A percentile compares a stretch with the other conserved stretches of the same genome.
Conservation (phyloP, 306 rosid genomes). For the Lablab purpureus region DNA sequence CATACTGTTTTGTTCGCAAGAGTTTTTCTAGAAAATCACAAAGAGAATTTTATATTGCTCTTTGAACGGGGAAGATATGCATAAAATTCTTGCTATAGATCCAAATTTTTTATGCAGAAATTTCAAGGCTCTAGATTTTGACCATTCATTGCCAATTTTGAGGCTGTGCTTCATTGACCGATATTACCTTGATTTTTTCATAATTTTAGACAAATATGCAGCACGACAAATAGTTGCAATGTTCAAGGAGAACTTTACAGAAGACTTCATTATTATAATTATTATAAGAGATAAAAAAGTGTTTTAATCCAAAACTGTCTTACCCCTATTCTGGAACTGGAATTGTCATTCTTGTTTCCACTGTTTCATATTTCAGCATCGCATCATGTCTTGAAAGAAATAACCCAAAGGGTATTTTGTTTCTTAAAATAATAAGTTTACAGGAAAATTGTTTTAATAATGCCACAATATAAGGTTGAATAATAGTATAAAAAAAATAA, state of each 20-base stretch:
- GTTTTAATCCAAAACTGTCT: not conserved
- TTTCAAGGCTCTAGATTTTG: conserved; percentile 55
- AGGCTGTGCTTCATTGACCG: conserved; percentile 50
- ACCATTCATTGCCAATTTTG: conserved; percentile 60
- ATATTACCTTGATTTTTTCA: conserved; percentile 40
- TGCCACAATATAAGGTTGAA: not conserved
- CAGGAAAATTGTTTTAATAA: not conserved
- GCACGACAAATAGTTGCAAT: conserved; percentile 12
- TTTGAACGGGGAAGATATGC: conserved; percentile 22
- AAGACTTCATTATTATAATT: conserved; percentile 41
- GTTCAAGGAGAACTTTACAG: conserved; percentile 26
- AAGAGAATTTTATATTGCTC: not conserved
- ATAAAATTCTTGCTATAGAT: conserved; percentile 13
- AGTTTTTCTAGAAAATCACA: conserved; percentile 22
- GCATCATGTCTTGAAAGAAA: too few relatives aligned
- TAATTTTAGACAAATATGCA: conserved; percentile 8
- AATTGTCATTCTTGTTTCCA: too few relatives aligned
- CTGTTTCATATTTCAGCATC: too few relatives aligned
- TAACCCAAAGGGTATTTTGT: not conserved
- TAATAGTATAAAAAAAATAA: not conserved
- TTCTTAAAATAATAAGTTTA: not conserved
- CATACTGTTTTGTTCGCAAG: not conserved
- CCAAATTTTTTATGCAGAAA: conserved; percentile 44
- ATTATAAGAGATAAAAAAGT: conserved; percentile 5
- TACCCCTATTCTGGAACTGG: not conserved